Evolutionary conservation across 2,329 filamentous ascomycete genomes (phyloP).

Genomic region (Fusarium camptoceras): DNA sequence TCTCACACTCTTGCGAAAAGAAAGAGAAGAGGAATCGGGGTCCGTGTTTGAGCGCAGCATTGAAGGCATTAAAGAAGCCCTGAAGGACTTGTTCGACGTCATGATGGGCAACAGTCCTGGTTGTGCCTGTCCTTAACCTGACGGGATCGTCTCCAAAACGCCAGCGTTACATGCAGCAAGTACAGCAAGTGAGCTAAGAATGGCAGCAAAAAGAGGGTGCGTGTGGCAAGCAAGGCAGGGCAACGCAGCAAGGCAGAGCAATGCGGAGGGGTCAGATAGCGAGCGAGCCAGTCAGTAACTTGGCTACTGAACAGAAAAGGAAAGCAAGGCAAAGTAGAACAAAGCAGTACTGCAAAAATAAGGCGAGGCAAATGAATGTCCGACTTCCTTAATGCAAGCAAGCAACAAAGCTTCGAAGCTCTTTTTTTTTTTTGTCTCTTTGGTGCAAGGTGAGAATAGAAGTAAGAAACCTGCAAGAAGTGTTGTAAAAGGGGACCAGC

Average conservation of each 20-base stretch:
- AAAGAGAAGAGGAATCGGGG: conserved; percentile 41
- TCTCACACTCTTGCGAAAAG: conserved; percentile 41
- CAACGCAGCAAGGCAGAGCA: conserved; percentile 11
- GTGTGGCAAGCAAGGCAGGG: conserved; percentile 31
- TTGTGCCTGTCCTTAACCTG: conserved; percentile 12
- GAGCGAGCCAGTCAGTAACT: not conserved
- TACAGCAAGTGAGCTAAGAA: conserved; percentile 38
- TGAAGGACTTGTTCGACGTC: conserved; percentile 61
- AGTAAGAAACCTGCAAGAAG: conserved; percentile 10
- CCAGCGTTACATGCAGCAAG: conserved; percentile 50
- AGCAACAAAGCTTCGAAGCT: conserved; percentile 20
- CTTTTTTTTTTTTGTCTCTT: not conserved
- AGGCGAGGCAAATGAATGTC: conserved; percentile 3
- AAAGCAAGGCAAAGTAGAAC: conserved; percentile 19
- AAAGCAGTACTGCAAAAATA: conserved; percentile 4
- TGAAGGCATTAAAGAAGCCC: conserved; percentile 53
- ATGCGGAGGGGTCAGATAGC: conserved; percentile 7
- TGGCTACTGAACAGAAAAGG: not conserved
- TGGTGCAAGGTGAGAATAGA: conserved; percentile 7
- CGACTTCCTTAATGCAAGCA: conserved; percentile 1
- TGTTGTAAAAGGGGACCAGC: conserved; percentile 23
- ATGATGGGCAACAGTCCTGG: conserved; percentile 51
- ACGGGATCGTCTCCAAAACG: conserved; percentile 26
- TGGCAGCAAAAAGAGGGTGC: conserved; percentile 33
- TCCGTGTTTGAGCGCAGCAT: conserved; percentile 50